These are phyloP conservation scores for Aureobasidium lini DNA, from an alignment of 2,329 filamentous ascomycete species.

Conservation along the genomic window DNA sequence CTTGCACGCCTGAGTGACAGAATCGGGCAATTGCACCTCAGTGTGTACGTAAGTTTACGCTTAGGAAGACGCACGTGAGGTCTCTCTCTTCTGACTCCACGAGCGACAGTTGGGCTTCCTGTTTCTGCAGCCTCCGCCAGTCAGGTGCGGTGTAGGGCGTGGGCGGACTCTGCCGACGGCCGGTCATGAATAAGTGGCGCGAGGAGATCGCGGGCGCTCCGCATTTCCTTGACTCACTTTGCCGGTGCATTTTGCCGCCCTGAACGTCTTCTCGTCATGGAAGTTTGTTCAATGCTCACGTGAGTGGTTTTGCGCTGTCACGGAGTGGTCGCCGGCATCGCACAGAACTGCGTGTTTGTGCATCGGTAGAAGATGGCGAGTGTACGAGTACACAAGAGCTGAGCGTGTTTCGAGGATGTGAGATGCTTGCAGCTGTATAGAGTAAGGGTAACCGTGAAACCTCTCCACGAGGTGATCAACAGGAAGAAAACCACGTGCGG, in stretches of 20 bases:
- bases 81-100: no score
- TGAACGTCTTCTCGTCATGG: background rate
- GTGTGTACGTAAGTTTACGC: no score
- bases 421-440: background rate
- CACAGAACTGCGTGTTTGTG: background rate
- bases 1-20: no score
- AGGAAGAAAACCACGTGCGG: background rate
- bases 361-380: no score
- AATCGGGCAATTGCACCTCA: no score
- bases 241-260: slow-evolving; percentile 5
- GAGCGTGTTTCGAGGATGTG: no score
- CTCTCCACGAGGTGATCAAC: background rate
- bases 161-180: background rate
- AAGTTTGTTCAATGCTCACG: background rate
- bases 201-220: background rate
- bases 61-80: no score
- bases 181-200: slow-evolving; percentile 7
- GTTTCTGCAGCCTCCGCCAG: background rate
- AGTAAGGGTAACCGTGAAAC: background rate
- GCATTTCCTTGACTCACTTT: slow-evolving; percentile 8
- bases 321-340: background rate
- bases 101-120: no score
- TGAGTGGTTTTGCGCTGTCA: no score
- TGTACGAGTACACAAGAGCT: no score
- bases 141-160: background rate